phyloP scores from a whole-genome alignment of 164 flowering plant genomes.

The Brasenia schreberi region DNA sequence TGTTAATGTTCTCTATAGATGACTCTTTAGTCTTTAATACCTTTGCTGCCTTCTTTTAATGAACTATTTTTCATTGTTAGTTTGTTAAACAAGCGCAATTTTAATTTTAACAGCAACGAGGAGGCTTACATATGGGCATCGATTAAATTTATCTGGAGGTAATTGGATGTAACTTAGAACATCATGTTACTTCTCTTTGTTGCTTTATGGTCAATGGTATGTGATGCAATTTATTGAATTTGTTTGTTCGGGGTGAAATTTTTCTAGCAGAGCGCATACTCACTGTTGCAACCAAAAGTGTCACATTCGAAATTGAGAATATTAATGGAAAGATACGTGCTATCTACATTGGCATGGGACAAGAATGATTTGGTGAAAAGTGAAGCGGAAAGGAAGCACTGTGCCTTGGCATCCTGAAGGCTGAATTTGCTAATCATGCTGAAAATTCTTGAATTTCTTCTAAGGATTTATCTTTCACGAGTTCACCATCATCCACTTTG shows the following conservation, averaged over 20 bases:
- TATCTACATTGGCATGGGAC: no score
- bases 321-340: not conserved
- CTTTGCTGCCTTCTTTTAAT: not conserved
- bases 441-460: no score
- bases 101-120: slow-evolving; percentile 28
- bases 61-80: not conserved
- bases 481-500: no score
- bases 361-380: no score
- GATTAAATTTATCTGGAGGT: slow-evolving; percentile 32
- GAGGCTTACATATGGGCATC: slow-evolving; percentile 14
- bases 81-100: not conserved
- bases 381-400: no score
- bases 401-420: no score
- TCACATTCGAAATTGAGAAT: not conserved
- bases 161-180: slow-evolving; percentile 2
- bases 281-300: not conserved
- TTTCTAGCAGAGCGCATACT: not conserved
- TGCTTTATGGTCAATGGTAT: not conserved
- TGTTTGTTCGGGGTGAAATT: not conserved
- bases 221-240: not conserved
- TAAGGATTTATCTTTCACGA: no score
- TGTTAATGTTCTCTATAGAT: not conserved
- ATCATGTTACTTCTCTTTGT: not conserved
- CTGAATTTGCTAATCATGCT: no score
- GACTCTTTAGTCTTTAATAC: no score